Conservation (phyloP, 2,329 filamentous ascomycete species). For the Alternaria triticimaculans region DNA sequence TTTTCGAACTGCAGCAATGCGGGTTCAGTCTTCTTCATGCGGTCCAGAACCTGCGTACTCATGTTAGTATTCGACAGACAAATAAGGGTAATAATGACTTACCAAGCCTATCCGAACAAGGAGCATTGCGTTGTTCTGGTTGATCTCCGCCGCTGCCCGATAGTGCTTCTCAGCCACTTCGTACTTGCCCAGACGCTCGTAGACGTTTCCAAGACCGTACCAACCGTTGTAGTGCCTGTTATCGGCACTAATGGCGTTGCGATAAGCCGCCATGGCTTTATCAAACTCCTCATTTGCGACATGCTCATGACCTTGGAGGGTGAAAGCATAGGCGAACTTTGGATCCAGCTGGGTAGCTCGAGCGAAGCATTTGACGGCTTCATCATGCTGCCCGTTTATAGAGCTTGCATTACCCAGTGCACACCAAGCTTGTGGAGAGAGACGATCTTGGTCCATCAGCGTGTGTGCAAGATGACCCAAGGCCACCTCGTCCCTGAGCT, state of each 20-base stretch:
- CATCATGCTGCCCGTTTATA: conserved; percentile 88
- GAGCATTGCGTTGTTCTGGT: conserved; percentile 90
- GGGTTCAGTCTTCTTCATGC: conserved; percentile 79
- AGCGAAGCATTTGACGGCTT: conserved; percentile 93
- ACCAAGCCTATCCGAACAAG: conserved; percentile 92
- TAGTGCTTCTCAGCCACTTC: conserved; percentile 93
- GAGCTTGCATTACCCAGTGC: conserved; percentile 95
- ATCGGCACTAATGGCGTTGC: conserved; percentile 84
- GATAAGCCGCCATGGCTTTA: conserved; percentile 87
- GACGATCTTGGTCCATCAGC: conserved; percentile 82
- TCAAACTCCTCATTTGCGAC: conserved; percentile 97
- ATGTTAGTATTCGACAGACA: background rate
- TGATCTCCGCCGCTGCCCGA: conserved; percentile 84
- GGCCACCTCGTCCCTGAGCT: conserved; percentile 89
- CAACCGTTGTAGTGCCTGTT: conserved; percentile 97
- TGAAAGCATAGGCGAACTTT: conserved; percentile 93
- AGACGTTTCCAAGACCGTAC: conserved; percentile 84
- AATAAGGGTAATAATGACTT: conserved; percentile 24
- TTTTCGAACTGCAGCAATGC: conserved; percentile 83
- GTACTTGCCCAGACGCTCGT: conserved; percentile 88
- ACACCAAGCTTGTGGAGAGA: conserved; percentile 95
- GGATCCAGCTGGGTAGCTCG: conserved; percentile 89
- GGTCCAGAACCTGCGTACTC: conserved; percentile 68
- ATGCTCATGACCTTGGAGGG: conserved; percentile 93
- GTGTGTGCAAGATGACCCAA: conserved; percentile 92